Base-by-base conservation (phyloP, 345 rosid species). In the Gynandropsis gynandra region DNA sequence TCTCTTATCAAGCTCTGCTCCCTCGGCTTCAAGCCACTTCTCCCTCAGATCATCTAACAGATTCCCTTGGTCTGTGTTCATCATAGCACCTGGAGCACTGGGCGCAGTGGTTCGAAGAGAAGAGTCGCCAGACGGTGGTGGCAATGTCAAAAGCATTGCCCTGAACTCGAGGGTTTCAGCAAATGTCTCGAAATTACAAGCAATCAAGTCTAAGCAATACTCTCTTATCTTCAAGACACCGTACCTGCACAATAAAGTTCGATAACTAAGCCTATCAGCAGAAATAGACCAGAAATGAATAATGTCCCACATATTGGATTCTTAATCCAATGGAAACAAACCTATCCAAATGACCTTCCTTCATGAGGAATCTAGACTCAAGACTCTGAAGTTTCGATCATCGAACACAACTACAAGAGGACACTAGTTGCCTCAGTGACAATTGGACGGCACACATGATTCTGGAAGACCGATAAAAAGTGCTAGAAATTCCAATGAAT, bases 11-110 rank as follows among this genome's bases (percentile, higher is more conserved):
- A 85, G 95, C 76, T 87, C 97, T 34, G 83, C 90, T 43, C 81
- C 98, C 64, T 92, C 95, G 16, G 86, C 95, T 78, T 87, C 96
- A 54, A 87, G 98, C 98, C 98, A 87, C 74, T 87, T 87, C 58
- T 87, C 98, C 34, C 98, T 74, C 62, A 92, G 70, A 70, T 87
- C 97, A 64, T 87, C 96, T 4, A 92, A 87, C 41, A 92, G 68
- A 66, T 92, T 92, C 52, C 68, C 93, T 65, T 82, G 95, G 66
- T 81, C 93, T 2, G 77, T 46, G 47, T 71, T 81, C 43, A 74
- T 58, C 31, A 40, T 68, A 50, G 95, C 93, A 42, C 98, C 97
- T 11, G 95, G 95, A 46, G 93, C 97, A 67, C 88, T 87, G 35
- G 97, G 98, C 64, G 48, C 82, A 21, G 93, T 80, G 21, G 96